Conservation (phyloP, 768 basidiomycete species). For the Lactarius tabidus region DNA sequence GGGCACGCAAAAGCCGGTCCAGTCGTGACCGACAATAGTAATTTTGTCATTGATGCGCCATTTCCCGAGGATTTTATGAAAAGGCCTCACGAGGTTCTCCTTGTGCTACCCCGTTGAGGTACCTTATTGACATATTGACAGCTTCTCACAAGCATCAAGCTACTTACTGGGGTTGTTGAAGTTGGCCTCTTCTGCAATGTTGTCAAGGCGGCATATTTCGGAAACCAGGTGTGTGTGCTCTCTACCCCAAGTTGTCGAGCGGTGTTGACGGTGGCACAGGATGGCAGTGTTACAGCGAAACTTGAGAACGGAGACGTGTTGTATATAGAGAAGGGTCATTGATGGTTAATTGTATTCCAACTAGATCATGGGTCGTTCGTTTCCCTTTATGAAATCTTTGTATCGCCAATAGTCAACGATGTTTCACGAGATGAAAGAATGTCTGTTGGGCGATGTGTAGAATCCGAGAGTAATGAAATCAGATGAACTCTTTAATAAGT, state of each 20-base stretch:
- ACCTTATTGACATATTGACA: constrained; percentile 31
- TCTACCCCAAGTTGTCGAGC: not conserved
- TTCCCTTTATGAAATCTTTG: not conserved
- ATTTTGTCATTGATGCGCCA: constrained; percentile 96
- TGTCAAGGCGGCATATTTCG: constrained; percentile 96
- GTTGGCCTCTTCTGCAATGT: constrained; percentile 95
- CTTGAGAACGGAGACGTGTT: constrained; percentile 8
- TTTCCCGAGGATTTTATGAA: constrained; percentile 66
- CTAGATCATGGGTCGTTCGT: not conserved
- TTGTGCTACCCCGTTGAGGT: constrained; percentile 38
- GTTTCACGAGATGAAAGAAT: not conserved
- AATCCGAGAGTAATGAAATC: not conserved
- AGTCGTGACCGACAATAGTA: constrained; percentile 94
- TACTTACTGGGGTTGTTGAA: constrained; percentile 97
- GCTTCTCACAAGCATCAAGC: constrained; percentile 80
- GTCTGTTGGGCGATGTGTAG: not conserved
- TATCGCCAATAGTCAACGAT: constrained; percentile 2
- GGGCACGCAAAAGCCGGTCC: constrained; percentile 92
- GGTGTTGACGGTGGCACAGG: constrained; percentile 10
- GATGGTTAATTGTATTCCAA: constrained; percentile 3
- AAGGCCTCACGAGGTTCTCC: constrained; percentile 46
- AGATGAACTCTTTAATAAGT: not conserved
- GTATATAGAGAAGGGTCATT: constrained; percentile 10
- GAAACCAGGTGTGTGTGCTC: constrained; percentile 58
- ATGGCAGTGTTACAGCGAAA: constrained; percentile 16